Evolutionary conservation across 495 filamentous ascomycete species (phyloP), one percentile per base, ranked within the genome.

Genomic region (Talaromyces liani): DNA sequence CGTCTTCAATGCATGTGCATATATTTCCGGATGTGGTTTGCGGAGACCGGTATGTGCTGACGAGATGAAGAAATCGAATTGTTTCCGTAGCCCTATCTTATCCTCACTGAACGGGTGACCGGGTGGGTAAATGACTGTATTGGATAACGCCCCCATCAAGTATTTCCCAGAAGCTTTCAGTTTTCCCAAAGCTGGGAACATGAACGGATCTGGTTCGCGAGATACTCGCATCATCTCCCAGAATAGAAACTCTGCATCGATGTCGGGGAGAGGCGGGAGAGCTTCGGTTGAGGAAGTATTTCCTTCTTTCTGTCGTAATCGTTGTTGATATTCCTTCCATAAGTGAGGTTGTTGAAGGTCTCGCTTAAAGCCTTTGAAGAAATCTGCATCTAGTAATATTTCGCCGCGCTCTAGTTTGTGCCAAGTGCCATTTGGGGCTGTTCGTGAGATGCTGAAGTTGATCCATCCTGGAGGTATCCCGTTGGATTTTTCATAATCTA

Each of bases 141-240:
- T 98, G 63, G 87, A 91, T 60, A 98, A 74, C 6, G 93, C 94
- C 0, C 86, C 93, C 22, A 98, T 72, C 34, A 93, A 82, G 67
- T 87, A 92, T 63, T 78, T 74, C 18, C 87, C 85, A 10, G 79
- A 84, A 6, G 77, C 81, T 62, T 80, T 81, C 53, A 97, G 74
- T 60, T 81, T 84, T 68, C 84, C 76, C n/a, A 98, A 79, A 20
- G 92, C 92, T 0, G 91, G 91, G 62, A 85, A 89, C 87, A 98
- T 93, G 76, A 86, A 88, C 33, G 90, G 91, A 72, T 98, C 93
- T 6, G 89, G 87, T 0, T 76, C 73, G 1, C 87, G 80, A 0
- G 89, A 86, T 36, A 82, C 72, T 7, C 80, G 73, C 92, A 98
- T 97, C 94, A 98, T 98, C 64, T 87, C 85, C 85, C 87, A 90